Base-by-base conservation (phyloP, 257 asterid genomes). In the Penstemon davidsonii region DNA sequence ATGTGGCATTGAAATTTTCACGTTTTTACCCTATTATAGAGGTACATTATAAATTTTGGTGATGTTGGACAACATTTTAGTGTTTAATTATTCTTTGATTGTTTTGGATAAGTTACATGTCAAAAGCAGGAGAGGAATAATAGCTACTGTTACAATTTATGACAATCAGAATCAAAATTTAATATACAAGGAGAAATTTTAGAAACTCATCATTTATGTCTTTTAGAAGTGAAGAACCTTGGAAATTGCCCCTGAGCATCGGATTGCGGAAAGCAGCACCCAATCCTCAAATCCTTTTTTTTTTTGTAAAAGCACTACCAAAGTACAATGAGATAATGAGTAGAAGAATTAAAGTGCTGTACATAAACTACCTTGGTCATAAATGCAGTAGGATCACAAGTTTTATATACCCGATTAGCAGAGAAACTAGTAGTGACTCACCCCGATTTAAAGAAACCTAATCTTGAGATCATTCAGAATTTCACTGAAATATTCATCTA, bases 11-110 rank as follows among this genome's bases (percentile, higher is more conserved):
- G 99, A 96, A 88, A 60, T 71, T 90, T 61, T 88, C 97, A 64
- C 99, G 99, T 61, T 94, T 94, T 80, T 94, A 87, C 85, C 99
- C 99, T 6, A 76, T 94, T 72, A 83, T 94, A 68, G 99, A 94
- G 96, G 99, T 94, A 78, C 13, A 51, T 41, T 51, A 54, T 52
- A 12, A 37, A 50, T 49, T 69, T 53, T 64, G 51, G 53, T 61
- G 59, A 49, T 67, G 55, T 64, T 7, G 58, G 70, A 44, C 56
- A 68, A 68, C 61, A 55, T 60, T 72, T 42, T 62, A 19, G 39
- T 47, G 11, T 70, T 38, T 60, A 25, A 49, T 57, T 3, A 5
- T 55, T 40, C 5, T 72, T 64, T 15, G 67, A 39, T 66, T 33
- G 42, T 73, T 50, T 69, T 73, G 49, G 57, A 66, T 50, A 39